Base-by-base conservation (phyloP, 805 yeast genomes). In the Lachancea dasiensis region DNA sequence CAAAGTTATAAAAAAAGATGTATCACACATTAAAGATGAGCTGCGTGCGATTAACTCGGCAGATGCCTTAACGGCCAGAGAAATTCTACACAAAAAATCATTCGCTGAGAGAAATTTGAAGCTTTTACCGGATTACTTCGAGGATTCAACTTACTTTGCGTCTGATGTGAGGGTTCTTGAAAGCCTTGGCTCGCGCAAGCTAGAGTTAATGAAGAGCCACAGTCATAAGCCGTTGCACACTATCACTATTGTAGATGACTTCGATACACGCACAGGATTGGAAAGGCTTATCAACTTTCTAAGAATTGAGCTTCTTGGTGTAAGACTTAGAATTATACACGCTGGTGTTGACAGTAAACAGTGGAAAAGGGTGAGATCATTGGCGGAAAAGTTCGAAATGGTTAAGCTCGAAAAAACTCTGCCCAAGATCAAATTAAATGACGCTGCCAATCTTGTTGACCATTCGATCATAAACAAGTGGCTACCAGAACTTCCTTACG, bases 201-300 rank as follows among this genome's bases (percentile, higher is more conserved):
- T 51, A 6, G 57, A 53, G 29, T 51, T 51, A 33, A 13, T 38
- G 3, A 45, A 43, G 3, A 40, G 49, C 4, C 38, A 37, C 4
- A 42, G 44, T 2, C 45, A 54, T 17, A 61, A 58, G 15, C n/a
- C 49, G 30, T 20, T 54, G 29, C 63, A 56, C 11, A 63, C 69
- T 1, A 30, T 79, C 6, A 77, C 86, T 58, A 46, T 82, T 8
- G 65, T 78, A 36, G 92, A 85, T 25, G 75, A 79, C 48, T 70
- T 80, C 40, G 59, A 64, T 19, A 50, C 65, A 2, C 21, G 46
- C 2, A 31, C 51, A 4, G 61, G 72, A 6, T 47, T 70, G 20
- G 43, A 58, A 4, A 85, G 81, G 51, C 50, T 81, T 7, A 70
- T 23, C 45, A 56, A 27, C 32, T 38, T 48, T 43, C 52, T 36